Percentiles rank a stretch among this genome's conserved stretches.
Evolutionary conservation across 805 yeast species (phyloP).

Genomic region (Kuraishia borneana): DNA sequence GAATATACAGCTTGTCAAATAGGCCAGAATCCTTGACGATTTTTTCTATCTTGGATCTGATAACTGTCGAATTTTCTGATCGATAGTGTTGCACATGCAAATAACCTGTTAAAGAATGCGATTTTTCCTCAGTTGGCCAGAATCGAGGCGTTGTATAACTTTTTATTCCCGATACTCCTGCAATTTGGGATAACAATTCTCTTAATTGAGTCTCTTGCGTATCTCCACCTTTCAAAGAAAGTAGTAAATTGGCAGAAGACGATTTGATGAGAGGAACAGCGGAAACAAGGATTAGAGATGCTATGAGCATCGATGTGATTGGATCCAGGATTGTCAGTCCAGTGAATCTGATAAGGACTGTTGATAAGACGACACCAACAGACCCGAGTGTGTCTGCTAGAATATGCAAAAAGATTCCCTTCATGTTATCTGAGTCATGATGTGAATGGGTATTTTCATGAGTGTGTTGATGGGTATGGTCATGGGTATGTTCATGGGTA

Average conservation of each 20-base stretch:
- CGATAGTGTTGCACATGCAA: slow-evolving; percentile 66
- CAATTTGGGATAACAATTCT: slow-evolving; percentile 54
- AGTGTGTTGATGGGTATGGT: slow-evolving; percentile 3
- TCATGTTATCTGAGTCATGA: slow-evolving; percentile 66
- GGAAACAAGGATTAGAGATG: slow-evolving; percentile 65
- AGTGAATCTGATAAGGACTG: slow-evolving; percentile 55
- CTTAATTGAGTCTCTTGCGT: slow-evolving; percentile 51
- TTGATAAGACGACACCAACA: slow-evolving; percentile 91
- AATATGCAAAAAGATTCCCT: slow-evolving; percentile 88
- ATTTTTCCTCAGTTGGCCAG: slow-evolving; percentile 56
- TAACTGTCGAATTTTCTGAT: slow-evolving; percentile 16
- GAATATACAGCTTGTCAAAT: slow-evolving; percentile 17
- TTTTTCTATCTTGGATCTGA: slow-evolving; percentile 16
- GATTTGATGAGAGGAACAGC: slow-evolving; percentile 78
- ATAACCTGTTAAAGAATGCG: slow-evolving; percentile 49
- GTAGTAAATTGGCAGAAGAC: slow-evolving; percentile 62
- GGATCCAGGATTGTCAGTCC: slow-evolving; percentile 85
- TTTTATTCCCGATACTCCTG: slow-evolving; percentile 65
- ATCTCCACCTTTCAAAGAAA: slow-evolving; percentile 36
- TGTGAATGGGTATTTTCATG: slow-evolving; percentile 8
- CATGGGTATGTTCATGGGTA: slow-evolving; percentile 16
- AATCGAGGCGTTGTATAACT: slow-evolving; percentile 85
- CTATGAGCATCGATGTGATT: slow-evolving; percentile 80
- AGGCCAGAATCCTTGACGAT: slow-evolving; percentile 10
- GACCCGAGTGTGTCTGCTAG: slow-evolving; percentile 95